These are phyloP conservation scores for Flaveria robusta DNA, from an alignment of 129 eudicot genomes.

Conservation along the genomic window DNA sequence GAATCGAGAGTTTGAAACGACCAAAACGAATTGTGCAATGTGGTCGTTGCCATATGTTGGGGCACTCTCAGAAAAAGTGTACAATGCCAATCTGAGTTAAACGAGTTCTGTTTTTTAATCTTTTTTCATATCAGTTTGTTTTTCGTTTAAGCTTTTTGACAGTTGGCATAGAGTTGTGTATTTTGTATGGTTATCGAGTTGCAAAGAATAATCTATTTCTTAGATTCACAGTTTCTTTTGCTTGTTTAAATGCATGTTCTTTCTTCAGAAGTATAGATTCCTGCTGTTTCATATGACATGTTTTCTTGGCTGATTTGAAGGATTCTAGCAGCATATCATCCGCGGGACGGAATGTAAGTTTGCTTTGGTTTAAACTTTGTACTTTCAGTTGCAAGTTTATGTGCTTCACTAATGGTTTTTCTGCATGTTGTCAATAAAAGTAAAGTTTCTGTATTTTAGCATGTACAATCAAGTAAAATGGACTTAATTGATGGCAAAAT, in stretches of 20 bases:
- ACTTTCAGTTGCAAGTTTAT: background rate
- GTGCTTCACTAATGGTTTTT: background rate
- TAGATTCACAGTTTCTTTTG: conserved; percentile 16
- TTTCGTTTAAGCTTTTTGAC: conserved; percentile 24
- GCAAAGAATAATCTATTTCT: conserved; percentile 26
- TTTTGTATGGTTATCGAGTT: conserved; percentile 34
- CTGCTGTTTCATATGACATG: conserved; percentile 7
- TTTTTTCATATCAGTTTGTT: conserved; percentile 25
- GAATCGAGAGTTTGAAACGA: conserved; percentile 89
- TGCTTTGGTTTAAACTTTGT: background rate
- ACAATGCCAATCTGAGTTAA: conserved; percentile 63
- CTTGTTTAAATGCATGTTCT: conserved; percentile 9
- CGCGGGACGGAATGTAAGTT: conserved; percentile 9
- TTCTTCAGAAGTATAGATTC: conserved; percentile 1
- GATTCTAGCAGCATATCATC: background rate
- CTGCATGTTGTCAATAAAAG: background rate
- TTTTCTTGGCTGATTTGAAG: conserved; percentile 25
- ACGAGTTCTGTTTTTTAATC: conserved; percentile 12
- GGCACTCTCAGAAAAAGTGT: conserved; percentile 97
- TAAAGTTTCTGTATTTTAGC: background rate
- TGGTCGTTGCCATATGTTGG: conserved; percentile 97
- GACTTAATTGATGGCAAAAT: background rate
- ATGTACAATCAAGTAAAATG: background rate
- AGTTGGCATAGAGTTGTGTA: conserved; percentile 43
- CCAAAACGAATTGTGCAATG: conserved; percentile 96